These are phyloP conservation scores for Xylaria curta DNA, from an alignment of 495 filamentous ascomycete genomes.

Conservation along the genomic window DNA sequence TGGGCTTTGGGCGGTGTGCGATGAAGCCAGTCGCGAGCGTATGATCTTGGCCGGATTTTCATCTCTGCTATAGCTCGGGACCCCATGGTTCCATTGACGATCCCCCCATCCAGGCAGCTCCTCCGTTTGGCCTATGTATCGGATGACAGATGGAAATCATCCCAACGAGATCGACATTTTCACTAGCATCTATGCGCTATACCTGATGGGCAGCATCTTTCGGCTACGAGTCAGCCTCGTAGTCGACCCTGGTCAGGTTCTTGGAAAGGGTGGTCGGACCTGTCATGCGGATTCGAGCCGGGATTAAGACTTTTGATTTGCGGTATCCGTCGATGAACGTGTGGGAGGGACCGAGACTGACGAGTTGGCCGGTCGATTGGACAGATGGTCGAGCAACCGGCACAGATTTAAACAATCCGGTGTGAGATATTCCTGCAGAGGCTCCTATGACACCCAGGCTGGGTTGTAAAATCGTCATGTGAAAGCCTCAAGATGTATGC, in stretches of 20 bases:
- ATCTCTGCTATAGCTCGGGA: conserved; percentile 12
- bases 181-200: conserved; percentile 3
- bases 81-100: background rate
- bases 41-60: conserved; percentile 4
- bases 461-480: conserved; percentile 32
- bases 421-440: conserved; percentile 40
- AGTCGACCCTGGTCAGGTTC: conserved; percentile 18
- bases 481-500: conserved; percentile 30
- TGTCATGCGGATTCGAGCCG: conserved; percentile 19
- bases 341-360: conserved; percentile 20
- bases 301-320: conserved; percentile 20
- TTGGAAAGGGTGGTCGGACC: conserved; percentile 23
- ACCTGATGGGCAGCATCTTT: conserved; percentile 12
- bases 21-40: conserved; percentile 9
- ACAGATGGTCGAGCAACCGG: conserved; percentile 33
- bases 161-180: conserved; percentile 17
- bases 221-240: conserved; percentile 22
- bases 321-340: conserved; percentile 21
- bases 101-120: background rate
- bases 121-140: conserved; percentile 3
- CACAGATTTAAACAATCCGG: conserved; percentile 38
- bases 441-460: conserved; percentile 7
- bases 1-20: background rate
- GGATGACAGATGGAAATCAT: conserved; percentile 15
- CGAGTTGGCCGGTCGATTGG: conserved; percentile 33